Evolutionary conservation across 352 stramenopile genomes (phyloP), one percentile per base, ranked within the genome.

Genomic region (Globisporangium abappressorium): DNA sequence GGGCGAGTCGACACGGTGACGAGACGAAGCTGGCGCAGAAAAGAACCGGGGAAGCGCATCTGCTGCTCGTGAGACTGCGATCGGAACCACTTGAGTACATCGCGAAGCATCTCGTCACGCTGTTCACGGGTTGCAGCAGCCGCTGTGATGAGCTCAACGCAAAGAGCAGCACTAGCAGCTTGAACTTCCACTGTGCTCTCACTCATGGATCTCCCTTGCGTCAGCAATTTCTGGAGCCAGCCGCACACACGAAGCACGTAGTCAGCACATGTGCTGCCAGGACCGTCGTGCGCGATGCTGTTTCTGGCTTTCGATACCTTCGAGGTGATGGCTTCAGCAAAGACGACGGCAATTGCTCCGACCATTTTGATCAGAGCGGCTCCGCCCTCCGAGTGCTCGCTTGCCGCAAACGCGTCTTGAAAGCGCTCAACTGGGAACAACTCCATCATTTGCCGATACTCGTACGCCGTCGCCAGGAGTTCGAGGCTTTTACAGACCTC

Each of bases 51-150:
- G 6, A 74, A 30, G 5, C 43, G 36, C n/a, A 41, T 43, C 5
- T 70, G 55, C n/a, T 60, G 58, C 7, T 57, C 36, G 5, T 43
- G 33, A 34, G 69, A 54, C 34, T 65, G 59, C 5, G 12, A 41
- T 11, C 54, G 59, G 18, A 74, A 60, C 18, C 62, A 57, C n/a
- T 57, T 34, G 1, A 74, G 64, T 15, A 74, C 51, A 28, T 71
- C n/a, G 24, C 24, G 41, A 22, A 74, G 24, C 54, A 63, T 65
- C 30, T 65, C 33, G n/a, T 28, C 24, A 18, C 68, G 56, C 8
- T 64, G 69, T 7, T 68, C 70, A 6, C 51, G 46, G 1, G 62
- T 49, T n/a, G 53, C 38, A 46, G 65, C 67, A n/a, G 62, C 62
- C 20, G 59, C 26, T 2, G 26, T n/a, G 24, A 65, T 56, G 59